These are phyloP conservation scores for Beta macrorhiza DNA, from an alignment of 179 eudicot species.

Conservation along the genomic window DNA sequence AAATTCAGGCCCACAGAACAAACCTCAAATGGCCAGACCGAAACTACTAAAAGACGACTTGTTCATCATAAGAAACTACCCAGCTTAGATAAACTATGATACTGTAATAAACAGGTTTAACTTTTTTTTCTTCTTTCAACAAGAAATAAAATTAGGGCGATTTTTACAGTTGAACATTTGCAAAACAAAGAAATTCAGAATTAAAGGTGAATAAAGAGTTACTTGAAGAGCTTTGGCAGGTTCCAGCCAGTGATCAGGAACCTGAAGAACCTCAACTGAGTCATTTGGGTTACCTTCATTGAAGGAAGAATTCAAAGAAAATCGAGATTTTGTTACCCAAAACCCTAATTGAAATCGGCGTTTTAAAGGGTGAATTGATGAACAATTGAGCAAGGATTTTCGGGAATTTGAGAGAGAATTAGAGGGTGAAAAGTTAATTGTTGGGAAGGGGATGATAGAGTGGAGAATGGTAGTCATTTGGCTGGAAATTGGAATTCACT, in stretches of 20 bases:
- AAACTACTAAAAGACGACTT: not conserved
- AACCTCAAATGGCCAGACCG: not conserved
- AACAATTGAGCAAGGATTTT: not conserved
- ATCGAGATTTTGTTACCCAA: not conserved
- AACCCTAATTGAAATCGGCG: conserved; percentile 14
- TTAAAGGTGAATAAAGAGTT: not conserved
- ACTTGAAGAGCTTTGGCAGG: conserved; percentile 68
- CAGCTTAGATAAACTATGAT: not conserved
- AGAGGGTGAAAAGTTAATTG: not conserved
- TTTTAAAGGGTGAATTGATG: conserved; percentile 8
- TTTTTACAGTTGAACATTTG: not conserved
- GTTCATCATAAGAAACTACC: not conserved
- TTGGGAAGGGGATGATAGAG: conserved; percentile 9
- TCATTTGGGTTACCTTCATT: not conserved
- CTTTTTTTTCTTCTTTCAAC: too few species aligned
- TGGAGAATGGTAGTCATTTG: conserved; percentile 17
- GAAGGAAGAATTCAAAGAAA: conserved; percentile 19
- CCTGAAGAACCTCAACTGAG: conserved; percentile 55
- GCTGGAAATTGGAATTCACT: not conserved
- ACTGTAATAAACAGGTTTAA: too few species aligned
- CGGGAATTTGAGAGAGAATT: not conserved
- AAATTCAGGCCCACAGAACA: not conserved
- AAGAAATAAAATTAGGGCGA: not conserved
- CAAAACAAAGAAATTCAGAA: too few species aligned
- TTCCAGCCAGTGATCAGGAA: conserved; percentile 65